Evolutionary conservation across 352 stramenopile genomes (phyloP).

Genomic region (Phytophthora aleatoria): DNA sequence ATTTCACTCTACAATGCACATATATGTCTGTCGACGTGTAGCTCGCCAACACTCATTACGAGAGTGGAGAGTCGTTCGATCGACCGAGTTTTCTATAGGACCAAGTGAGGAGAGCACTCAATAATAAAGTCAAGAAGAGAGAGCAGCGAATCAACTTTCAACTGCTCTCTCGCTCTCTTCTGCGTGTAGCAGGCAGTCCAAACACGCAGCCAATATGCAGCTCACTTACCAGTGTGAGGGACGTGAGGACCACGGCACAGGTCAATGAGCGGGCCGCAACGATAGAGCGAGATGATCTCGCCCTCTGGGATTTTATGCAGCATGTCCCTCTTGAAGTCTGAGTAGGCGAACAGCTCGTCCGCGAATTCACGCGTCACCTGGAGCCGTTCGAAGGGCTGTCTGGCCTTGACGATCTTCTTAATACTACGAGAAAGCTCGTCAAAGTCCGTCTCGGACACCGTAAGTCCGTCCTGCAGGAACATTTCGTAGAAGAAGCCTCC

Average conservation of each 20-base stretch:
- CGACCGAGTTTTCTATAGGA: constrained; percentile 58
- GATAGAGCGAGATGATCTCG: constrained; percentile 96
- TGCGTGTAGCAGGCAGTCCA: constrained; percentile 69
- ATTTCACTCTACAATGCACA: constrained; percentile 4
- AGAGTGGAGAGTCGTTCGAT: constrained; percentile 81
- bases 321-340: constrained; percentile 97
- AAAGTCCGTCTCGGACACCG: constrained; percentile 80
- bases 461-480: constrained; percentile 68
- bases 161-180: constrained; percentile 88
- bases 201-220: constrained; percentile 13
- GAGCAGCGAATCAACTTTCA: constrained; percentile 28
- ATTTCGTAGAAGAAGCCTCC: constrained; percentile 99
- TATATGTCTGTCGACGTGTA: constrained; percentile 84
- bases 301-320: constrained; percentile 95
- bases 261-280: constrained; percentile 97
- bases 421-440: constrained; percentile 87
- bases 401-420: constrained; percentile 95
- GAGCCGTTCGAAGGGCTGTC: constrained; percentile 93
- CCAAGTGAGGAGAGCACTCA: constrained; percentile 19
- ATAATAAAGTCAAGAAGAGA: constrained; percentile 8
- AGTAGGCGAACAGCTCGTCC: constrained; percentile 90
- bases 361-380: constrained; percentile 93
- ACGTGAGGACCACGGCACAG: constrained; percentile 97
- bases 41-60: constrained; percentile 70
- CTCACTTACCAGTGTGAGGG: constrained; percentile 87